Evolutionary conservation across 2,329 filamentous ascomycete species (phyloP).

Genomic region (Talaromyces islandicus): DNA sequence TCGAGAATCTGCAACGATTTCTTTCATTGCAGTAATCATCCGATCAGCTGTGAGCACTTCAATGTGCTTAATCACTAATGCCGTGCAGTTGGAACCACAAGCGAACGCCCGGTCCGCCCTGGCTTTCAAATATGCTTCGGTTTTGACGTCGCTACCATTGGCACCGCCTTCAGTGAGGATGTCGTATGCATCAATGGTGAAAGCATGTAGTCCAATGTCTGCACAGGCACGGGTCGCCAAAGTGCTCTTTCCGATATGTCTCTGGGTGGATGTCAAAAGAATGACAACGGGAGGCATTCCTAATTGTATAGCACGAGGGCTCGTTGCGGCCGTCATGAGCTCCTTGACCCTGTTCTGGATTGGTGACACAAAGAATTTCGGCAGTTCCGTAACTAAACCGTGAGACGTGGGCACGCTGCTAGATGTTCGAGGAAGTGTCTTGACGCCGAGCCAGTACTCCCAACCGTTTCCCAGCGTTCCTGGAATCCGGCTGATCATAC

Average conservation of each 20-base stretch:
- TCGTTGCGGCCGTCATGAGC: constrained; percentile 81
- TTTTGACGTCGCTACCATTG: constrained; percentile 86
- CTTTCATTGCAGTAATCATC: constrained; percentile 77
- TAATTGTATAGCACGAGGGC: constrained; percentile 76
- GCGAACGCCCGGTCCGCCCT: constrained; percentile 82
- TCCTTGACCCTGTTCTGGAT: constrained; percentile 70
- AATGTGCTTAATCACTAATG: constrained; percentile 79
- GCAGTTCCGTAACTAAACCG: constrained; percentile 30
- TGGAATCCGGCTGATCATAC: constrained; percentile 73
- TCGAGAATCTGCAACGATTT: constrained; percentile 71
- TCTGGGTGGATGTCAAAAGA: constrained; percentile 82
- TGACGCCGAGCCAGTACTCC: constrained; percentile 83
- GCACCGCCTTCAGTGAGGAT: constrained; percentile 86
- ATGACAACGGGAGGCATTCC: constrained; percentile 84
- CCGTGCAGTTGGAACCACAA: constrained; percentile 78
- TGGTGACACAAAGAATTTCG: constrained; percentile 48
- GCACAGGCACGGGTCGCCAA: constrained; percentile 70
- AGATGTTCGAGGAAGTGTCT: constrained; percentile 51
- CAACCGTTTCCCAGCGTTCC: constrained; percentile 70
- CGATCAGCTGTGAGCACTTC: constrained; percentile 88
- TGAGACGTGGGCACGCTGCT: constrained; percentile 29
- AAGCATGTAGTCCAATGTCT: constrained; percentile 85
- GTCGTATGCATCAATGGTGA: constrained; percentile 85
- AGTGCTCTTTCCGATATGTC: constrained; percentile 87
- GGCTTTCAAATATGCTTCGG: constrained; percentile 81